These are phyloP conservation scores for Lagenidium sp. DNA, from an alignment of 352 stramenopile genomes.

Conservation along the genomic window DNA sequence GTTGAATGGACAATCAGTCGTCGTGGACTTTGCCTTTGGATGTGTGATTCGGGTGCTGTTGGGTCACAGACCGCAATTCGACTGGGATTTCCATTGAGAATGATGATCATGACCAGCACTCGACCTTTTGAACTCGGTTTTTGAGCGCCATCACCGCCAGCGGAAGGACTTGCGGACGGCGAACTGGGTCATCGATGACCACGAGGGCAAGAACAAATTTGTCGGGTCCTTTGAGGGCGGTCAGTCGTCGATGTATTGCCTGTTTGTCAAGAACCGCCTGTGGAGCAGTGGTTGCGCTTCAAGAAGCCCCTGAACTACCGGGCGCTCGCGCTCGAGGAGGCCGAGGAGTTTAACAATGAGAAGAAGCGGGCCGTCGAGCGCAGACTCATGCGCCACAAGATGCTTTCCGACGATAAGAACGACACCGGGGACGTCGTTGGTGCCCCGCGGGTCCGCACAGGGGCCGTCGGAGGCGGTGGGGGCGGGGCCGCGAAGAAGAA, in stretches of 20 bases:
- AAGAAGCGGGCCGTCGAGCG: constrained; percentile 84
- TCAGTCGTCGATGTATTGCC: constrained; percentile 79
- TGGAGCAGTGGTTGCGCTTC: constrained; percentile 87
- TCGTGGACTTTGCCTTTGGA: too few species aligned
- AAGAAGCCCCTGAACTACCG: constrained; percentile 84
- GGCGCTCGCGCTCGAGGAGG: constrained; percentile 78
- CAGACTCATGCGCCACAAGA: constrained; percentile 86
- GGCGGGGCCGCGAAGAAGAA: constrained; percentile 17
- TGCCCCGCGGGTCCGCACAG: constrained; percentile 57
- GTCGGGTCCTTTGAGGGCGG: constrained; percentile 74
- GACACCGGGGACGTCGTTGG: constrained; percentile 48
- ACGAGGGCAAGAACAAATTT: constrained; percentile 77
- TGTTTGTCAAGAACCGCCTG: constrained; percentile 80
- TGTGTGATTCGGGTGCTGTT: too few species aligned
- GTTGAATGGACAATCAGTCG: too few species aligned
- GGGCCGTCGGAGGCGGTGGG: constrained; percentile 27
- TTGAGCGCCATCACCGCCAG: too few species aligned
- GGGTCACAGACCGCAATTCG: too few species aligned
- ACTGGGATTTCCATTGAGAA: too few species aligned
- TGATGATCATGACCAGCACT: too few species aligned
- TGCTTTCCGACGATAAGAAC: constrained; percentile 62
- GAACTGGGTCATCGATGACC: constrained; percentile 82
- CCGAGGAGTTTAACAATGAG: constrained; percentile 82
- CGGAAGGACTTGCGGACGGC: constrained; percentile 69
- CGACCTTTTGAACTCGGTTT: too few species aligned